Conservation (phyloP, 169 alveolate species). For the Plasmodium chabaudi region DNA sequence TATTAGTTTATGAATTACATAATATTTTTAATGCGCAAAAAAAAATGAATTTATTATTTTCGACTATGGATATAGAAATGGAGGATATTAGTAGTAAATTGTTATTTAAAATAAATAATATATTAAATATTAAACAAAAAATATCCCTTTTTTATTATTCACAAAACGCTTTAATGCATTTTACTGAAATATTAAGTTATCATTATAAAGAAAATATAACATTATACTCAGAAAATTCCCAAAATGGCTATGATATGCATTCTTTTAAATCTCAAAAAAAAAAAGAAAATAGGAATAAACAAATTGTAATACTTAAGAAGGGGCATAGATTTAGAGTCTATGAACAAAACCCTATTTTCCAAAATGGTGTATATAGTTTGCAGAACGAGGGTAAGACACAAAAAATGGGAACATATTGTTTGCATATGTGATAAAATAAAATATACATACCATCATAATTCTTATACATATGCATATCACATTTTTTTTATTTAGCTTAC, state of each 20-base stretch:
- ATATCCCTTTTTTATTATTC: slow-evolving; percentile 64
- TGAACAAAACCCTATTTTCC: slow-evolving; percentile 13
- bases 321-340: slow-evolving; percentile 27
- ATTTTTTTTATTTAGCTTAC: slow-evolving; percentile 7
- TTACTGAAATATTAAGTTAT: slow-evolving; percentile 61
- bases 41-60: slow-evolving; percentile 33
- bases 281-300: not conserved
- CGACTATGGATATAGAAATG: slow-evolving; percentile 17
- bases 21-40: slow-evolving; percentile 19
- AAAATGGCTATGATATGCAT: slow-evolving; percentile 41
- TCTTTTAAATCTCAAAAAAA: slow-evolving; percentile 14
- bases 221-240: slow-evolving; percentile 19
- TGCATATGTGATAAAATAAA: not conserved
- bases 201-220: slow-evolving; percentile 42
- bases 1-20: slow-evolving; percentile 67
- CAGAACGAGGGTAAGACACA: slow-evolving; percentile 23
- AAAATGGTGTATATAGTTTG: slow-evolving; percentile 16
- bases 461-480: not conserved
- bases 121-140: slow-evolving; percentile 31
- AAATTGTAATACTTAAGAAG: slow-evolving; percentile 37
- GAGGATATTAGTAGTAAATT: slow-evolving; percentile 20
- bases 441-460: not conserved
- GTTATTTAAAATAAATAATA: slow-evolving; percentile 26
- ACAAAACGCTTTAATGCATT: slow-evolving; percentile 25
- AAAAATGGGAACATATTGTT: not conserved